Evolutionary conservation across 352 stramenopile genomes (phyloP).

Genomic region (Pythium sp.): DNA sequence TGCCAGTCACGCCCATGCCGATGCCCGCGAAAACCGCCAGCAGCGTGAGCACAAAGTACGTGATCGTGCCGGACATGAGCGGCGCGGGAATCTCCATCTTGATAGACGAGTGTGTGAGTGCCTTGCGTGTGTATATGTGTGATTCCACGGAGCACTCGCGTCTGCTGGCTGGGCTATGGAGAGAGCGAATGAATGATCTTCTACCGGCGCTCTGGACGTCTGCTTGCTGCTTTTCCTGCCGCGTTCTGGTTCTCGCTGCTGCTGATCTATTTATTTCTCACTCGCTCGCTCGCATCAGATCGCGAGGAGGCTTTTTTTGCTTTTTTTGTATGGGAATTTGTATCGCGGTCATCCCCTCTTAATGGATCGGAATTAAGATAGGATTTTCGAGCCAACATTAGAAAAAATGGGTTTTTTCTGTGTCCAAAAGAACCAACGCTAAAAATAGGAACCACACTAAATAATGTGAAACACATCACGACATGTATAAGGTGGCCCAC

Average conservation of each 20-base stretch:
- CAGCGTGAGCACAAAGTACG: constrained; percentile 85
- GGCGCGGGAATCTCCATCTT: constrained; percentile 76
- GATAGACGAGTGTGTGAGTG: background rate
- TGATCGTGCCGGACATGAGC: constrained; percentile 79
- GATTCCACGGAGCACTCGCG: background rate
- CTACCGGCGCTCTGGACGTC: background rate
- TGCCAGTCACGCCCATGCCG: constrained; percentile 74
- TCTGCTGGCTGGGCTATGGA: background rate
- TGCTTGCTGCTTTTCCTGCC: background rate
- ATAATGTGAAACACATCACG: background rate
- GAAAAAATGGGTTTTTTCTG: background rate
- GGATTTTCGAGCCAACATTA: no score
- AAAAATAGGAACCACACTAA: background rate
- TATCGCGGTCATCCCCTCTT: background rate
- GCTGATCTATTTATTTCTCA: background rate
- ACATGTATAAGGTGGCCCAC: background rate
- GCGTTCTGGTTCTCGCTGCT: background rate
- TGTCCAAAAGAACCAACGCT: background rate
- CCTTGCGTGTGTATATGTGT: background rate
- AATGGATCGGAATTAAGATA: no score
- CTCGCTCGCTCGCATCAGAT: background rate
- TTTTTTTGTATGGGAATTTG: background rate
- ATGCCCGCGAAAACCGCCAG: constrained; percentile 75
- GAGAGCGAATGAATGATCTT: background rate
- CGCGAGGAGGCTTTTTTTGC: background rate